Evolutionary conservation across 23 red algal genomes (phyloP), one percentile per base, ranked within the genome.

Genomic region (Gracilaria domingensis): DNA sequence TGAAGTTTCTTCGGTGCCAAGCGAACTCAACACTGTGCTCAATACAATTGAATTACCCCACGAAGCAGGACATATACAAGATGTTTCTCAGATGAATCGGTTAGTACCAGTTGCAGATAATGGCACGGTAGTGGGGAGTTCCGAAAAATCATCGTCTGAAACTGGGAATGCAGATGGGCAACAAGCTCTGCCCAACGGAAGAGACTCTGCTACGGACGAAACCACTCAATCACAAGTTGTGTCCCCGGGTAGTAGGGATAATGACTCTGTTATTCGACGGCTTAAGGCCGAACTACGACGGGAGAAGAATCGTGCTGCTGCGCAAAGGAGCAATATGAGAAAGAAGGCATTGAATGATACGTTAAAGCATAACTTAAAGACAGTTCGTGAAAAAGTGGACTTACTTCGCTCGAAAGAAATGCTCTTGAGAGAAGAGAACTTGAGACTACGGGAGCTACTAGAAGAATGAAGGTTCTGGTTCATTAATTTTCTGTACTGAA

Each of bases 301-400:
- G 4, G 72, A 77, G 42, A 77, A 77, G 34, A 77, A 77, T 77
- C 72, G 72, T 1, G 72, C 72, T 51, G 72, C 72, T 30, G 72
- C 72, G 14, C 72, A 77, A 34, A 40, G 72, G 0, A 77, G 72
- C 72, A 77, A 77, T 50, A 77, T 77, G 72, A 77, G 72, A 77
- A 77, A 77, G 45, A 77, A 77, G 20, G 72, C 72, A 33, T 77
- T 77, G 23, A 77, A 77, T 77, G 72, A 77, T 77, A 51, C 72
- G 0, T 30, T 77, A 23, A 77, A 77, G 23, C 38, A 25, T 5
- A 50, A 34, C 34, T 77, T 77, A 33, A 77, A 77, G 72, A 77
- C 72, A 28, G 45, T 25, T 23, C 72, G 45, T 18, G 72, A 77
- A 51, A 77, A 77, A 25, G 40, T 77, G 8, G 72, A 77, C 42